Evolutionary conservation across 768 basidiomycete species (phyloP), one percentile per base, ranked within the genome.

Genomic region (Pluteus cervinus): DNA sequence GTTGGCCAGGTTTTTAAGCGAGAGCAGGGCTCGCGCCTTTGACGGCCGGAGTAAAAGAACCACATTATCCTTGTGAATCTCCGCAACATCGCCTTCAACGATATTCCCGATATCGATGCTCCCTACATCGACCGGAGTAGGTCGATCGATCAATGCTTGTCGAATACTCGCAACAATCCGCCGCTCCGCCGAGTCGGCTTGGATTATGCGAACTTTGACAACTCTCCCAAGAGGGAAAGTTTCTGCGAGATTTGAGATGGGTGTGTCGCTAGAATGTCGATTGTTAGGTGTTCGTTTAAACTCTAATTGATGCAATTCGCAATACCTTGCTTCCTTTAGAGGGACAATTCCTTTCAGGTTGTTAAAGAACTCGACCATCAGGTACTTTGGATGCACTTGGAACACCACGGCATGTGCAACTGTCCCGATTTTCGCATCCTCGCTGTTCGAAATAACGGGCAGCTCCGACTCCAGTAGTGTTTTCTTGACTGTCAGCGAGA

Each of bases 311-410:
- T 8, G 29, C n/a, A 24, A 34, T 3, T 10, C 21, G 30, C 29
- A 4, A 29, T 59, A 91, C 89, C 83, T 86, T 8, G 83, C 78
- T 66, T 98, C 96, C 36, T 72, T 77, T 7, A 71, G 59, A 3
- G 91, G 86, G 2, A 99, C 73, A 28, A 82, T 65, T 1, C 87
- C 96, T 50, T 86, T 83, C 40, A 93, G 47, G 37, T 86, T 85
- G 44, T 91, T 93, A 55, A 84, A 99, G 48, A 96, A 87, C 53
- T 96, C 92, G 20, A 97, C 79, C 46, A 90, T 63, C 31, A 93
- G 62, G 43, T 79, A 70, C 53, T 83, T 92, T 11, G 88, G 85
- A 23, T 78, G 65, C n/a, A 87, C 67, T 55, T 81, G 87, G 66
- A 81, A 84, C 32, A 99, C 71, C 3, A 89, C 86, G 2, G 81